Evolutionary conservation across 1,284 basidiomycete species (phyloP).

Genomic region (Fistulinella cinereoalba): DNA sequence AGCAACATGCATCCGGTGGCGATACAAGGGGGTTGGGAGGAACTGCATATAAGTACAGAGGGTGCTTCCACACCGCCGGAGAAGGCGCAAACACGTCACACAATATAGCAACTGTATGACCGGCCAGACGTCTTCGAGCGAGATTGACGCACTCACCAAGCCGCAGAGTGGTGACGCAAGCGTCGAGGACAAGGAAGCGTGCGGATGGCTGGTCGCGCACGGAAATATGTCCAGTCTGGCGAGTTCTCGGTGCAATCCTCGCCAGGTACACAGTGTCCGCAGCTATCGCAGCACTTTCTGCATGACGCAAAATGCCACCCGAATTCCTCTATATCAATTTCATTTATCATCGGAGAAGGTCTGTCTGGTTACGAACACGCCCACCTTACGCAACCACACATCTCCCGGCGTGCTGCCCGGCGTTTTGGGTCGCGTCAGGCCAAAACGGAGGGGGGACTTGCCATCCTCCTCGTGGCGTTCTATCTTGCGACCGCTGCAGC

Average conservation of each 20-base stretch:
- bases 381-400: constrained; percentile 25
- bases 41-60: constrained; percentile 9
- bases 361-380: constrained; percentile 21
- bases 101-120: constrained; percentile 12
- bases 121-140: constrained; percentile 3
- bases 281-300: constrained; percentile 14
- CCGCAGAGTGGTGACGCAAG: constrained; percentile 7
- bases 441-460: neutral
- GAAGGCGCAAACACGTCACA: constrained; percentile 12
- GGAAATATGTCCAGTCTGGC: constrained; percentile 6
- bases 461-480: constrained; percentile 9
- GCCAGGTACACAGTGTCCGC: constrained; percentile 25
- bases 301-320: constrained; percentile 17
- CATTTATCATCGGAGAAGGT: constrained; percentile 31
- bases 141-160: constrained; percentile 12
- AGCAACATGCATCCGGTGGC: constrained; percentile 5
- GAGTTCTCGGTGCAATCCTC: constrained; percentile 28
- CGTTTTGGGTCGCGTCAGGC: constrained; percentile 3
- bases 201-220: constrained; percentile 13
- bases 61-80: constrained; percentile 5
- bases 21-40: constrained; percentile 9
- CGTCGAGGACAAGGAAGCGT: neutral
- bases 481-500: constrained; percentile 12
- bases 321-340: constrained; percentile 21
- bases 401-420: neutral